phyloP scores from a whole-genome alignment of 768 basidiomycete species.

The Suillus alpinus region DNA sequence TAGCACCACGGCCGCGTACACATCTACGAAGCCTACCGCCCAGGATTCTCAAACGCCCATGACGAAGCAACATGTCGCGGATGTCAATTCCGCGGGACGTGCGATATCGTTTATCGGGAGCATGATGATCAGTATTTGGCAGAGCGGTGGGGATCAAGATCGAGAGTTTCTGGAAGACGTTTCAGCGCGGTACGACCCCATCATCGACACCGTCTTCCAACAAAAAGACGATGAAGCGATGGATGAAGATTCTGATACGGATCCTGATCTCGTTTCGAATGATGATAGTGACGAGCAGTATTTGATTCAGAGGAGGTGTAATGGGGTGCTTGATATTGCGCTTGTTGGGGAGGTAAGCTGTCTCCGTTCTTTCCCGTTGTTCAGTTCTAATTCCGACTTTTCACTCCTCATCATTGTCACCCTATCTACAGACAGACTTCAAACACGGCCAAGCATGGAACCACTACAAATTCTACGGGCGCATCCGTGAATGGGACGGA shows the following conservation, averaged over 20 bases:
- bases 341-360: conserved; percentile 59
- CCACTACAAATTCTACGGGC: conserved; percentile 47
- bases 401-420: too few species aligned
- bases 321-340: conserved; percentile 59
- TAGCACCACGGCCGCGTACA: conserved; percentile 14
- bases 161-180: conserved; percentile 14
- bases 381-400: too few species aligned
- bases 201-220: neutral
- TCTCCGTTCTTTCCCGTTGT: too few species aligned
- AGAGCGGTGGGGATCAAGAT: neutral
- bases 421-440: conserved; percentile 57
- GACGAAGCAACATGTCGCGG: conserved; percentile 37
- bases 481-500: conserved; percentile 59
- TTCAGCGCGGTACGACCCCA: neutral
- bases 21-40: conserved; percentile 42
- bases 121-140: neutral
- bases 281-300: conserved; percentile 21
- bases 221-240: conserved; percentile 4
- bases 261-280: conserved; percentile 21
- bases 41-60: conserved; percentile 40
- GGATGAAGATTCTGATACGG: conserved; percentile 16
- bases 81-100: conserved; percentile 25
- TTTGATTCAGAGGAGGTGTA: conserved; percentile 36
- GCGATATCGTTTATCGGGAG: conserved; percentile 25
- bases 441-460: conserved; percentile 48